Conservation (phyloP, 2,329 filamentous ascomycete species). For the Exophiala xenobiotica region DNA sequence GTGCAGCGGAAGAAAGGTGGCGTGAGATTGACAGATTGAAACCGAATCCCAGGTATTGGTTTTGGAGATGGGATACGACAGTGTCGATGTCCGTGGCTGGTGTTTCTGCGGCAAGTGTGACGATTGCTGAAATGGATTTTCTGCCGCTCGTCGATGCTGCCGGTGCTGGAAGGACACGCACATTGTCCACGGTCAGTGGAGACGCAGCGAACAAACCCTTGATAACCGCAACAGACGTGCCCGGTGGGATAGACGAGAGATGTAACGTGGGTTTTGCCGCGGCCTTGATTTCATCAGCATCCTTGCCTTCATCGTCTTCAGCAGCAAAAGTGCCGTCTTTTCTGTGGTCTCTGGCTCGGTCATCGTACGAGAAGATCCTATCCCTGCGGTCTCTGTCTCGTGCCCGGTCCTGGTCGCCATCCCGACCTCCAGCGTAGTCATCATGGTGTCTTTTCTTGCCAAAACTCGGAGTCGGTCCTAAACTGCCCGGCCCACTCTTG, state of each 20-base stretch:
- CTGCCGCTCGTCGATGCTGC: constrained; percentile 57
- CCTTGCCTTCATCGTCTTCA: constrained; percentile 17
- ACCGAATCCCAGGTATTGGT: constrained; percentile 80
- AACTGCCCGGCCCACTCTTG: constrained; percentile 63
- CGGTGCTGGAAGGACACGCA: constrained; percentile 66
- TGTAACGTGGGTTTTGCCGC: constrained; percentile 57
- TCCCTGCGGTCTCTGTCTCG: constrained; percentile 13
- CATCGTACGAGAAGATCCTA: constrained; percentile 21
- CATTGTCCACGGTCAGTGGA: constrained; percentile 66
- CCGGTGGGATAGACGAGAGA: constrained; percentile 54
- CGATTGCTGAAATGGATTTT: constrained; percentile 73
- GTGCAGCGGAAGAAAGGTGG: constrained; percentile 74
- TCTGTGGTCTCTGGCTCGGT: constrained; percentile 7
- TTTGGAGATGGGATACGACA: constrained; percentile 74
- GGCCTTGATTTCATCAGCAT: constrained; percentile 43
- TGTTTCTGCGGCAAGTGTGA: constrained; percentile 76
- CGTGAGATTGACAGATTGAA: constrained; percentile 77
- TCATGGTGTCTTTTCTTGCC: constrained; percentile 58
- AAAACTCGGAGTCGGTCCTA: constrained; percentile 55
- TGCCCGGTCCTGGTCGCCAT: constrained; percentile 35
- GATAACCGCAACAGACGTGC: constrained; percentile 50
- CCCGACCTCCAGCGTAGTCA: constrained; percentile 31
- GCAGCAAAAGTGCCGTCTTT: constrained; percentile 6
- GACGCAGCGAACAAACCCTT: constrained; percentile 49
- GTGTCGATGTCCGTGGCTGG: constrained; percentile 80